phyloP scores from a whole-genome alignment of 1,284 basidiomycete species.

The Moesziomyces globuligerus region DNA sequence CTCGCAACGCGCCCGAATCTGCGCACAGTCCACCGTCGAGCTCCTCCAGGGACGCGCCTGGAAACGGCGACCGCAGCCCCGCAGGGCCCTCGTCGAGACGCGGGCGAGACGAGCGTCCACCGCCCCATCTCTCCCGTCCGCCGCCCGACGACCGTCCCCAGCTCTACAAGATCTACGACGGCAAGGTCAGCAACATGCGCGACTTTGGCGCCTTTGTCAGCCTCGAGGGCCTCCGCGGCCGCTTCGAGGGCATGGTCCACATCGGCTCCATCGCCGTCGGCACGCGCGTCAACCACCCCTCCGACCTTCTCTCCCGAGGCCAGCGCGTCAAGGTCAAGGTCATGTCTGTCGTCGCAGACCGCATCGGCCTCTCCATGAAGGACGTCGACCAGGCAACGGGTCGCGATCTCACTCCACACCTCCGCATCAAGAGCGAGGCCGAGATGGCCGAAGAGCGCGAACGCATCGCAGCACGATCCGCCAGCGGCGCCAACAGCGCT shows the following conservation, averaged over 20 bases:
- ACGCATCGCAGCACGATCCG: constrained; percentile 34
- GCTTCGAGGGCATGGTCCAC: constrained; percentile 94
- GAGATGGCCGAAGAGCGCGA: constrained; percentile 70
- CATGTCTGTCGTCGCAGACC: constrained; percentile 82
- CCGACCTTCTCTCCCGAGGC: constrained; percentile 83
- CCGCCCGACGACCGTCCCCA: constrained; percentile 78
- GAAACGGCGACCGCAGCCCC: constrained; percentile 10
- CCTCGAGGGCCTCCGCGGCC: constrained; percentile 84
- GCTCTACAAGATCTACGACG: constrained; percentile 93
- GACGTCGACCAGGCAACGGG: constrained; percentile 93
- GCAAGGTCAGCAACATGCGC: constrained; percentile 83
- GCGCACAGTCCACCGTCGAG: constrained; percentile 16
- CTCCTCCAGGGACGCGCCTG: constrained; percentile 8
- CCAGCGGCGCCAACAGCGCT: constrained; percentile 70
- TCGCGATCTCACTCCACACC: constrained; percentile 88
- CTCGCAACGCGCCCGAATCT: background rate
- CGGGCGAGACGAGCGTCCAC: constrained; percentile 38
- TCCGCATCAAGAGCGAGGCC: constrained; percentile 90
- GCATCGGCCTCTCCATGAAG: constrained; percentile 91
- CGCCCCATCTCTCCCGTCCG: constrained; percentile 27
- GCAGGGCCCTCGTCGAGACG: constrained; percentile 14
- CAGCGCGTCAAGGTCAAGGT: constrained; percentile 86
- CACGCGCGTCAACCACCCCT: constrained; percentile 80
- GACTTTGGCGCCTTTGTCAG: constrained; percentile 96
- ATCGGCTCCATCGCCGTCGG: constrained; percentile 86